Percentiles rank a stretch among this genome's conserved stretches.
phyloP scores from a whole-genome alignment of 306 rosid species.

The Ormosia semicastrata region DNA sequence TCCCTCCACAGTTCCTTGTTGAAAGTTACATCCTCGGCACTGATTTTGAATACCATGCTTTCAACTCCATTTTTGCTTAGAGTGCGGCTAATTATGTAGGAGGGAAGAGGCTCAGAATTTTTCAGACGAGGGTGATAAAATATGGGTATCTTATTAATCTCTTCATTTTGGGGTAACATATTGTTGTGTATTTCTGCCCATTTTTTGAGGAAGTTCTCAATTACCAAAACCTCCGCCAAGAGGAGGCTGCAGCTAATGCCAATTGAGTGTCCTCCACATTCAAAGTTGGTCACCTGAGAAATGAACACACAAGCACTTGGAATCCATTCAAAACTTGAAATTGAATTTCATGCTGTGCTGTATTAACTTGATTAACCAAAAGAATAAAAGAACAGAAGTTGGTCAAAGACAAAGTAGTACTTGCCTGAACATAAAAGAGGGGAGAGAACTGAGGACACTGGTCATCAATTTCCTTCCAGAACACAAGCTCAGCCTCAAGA shows the following conservation, averaged over 20 bases:
- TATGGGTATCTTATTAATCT: constrained; percentile 23
- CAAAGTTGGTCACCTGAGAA: constrained; percentile 54
- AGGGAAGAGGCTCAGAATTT: background rate
- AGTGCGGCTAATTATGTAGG: constrained; percentile 6
- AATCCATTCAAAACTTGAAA: background rate
- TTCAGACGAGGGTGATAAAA: constrained; percentile 25
- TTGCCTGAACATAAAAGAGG: constrained; percentile 61
- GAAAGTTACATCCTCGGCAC: background rate
- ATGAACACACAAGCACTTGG: background rate
- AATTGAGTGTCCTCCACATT: constrained; percentile 58
- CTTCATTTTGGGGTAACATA: background rate
- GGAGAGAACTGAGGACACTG: constrained; percentile 52
- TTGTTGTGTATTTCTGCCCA: constrained; percentile 56
- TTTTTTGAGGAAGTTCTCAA: constrained; percentile 46
- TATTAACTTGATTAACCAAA: background rate
- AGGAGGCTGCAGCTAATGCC: constrained; percentile 72
- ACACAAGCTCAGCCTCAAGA: constrained; percentile 56
- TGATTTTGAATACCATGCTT: constrained; percentile 38
- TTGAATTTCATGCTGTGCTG: background rate
- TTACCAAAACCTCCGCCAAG: constrained; percentile 44
- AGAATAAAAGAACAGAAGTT: background rate
- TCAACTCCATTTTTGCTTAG: constrained; percentile 26
- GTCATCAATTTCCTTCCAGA: constrained; percentile 54
- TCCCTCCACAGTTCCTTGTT: background rate
- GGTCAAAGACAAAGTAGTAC: background rate